Base-by-base conservation (phyloP, 306 rosid genomes). In the Malus asiatica region DNA sequence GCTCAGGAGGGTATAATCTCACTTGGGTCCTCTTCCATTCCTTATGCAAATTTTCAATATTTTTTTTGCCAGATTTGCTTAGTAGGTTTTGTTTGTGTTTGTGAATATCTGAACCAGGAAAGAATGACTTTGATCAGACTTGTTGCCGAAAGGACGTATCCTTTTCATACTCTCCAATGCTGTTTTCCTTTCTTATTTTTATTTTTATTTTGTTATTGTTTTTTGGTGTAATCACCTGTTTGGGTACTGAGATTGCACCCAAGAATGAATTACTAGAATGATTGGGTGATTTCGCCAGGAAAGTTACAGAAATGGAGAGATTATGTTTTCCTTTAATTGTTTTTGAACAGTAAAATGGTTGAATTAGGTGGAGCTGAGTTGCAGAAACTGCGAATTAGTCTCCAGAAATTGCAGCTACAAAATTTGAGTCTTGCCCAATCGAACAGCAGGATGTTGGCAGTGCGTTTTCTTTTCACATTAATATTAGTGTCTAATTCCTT, bases 361-460 rank as follows among this genome's bases (percentile, higher is more conserved):
- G 96, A 94, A 73, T 63, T 73, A 68, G 85, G 72, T 75, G 97
- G 89, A 76, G 90, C 85, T 22, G 96, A 90, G 87, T 45, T 91
- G 81, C 85, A 86, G 77, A 89, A 87, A 57, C 72, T 88, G 76
- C 79, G 92, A 53, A 85, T 66, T 64, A 85, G 80, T 73, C 61
- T 89, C 74, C 92, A 88, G 88, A 91, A 94, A 68, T 79, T 94
- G 82, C 94, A 91, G 82, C 79, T 85, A 29, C 98, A 91, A 74
- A 94, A 94, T 53, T 82, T 89, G 97, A 88, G 86, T 74, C 94
- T 94, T 76, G 93, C 96, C 79, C 97, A 92, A 84, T 87, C 94
- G 4, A 94, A 94, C 79, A 86, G 83, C 78, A 87, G 81, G 65
- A 90, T 91, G 88, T 82, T 85, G 76, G 97, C 91, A 74, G 98